Evolutionary conservation across 371 early-diverging fungal genomes (phyloP).

Genomic region (Rhizoclosmatium hyalinum): DNA sequence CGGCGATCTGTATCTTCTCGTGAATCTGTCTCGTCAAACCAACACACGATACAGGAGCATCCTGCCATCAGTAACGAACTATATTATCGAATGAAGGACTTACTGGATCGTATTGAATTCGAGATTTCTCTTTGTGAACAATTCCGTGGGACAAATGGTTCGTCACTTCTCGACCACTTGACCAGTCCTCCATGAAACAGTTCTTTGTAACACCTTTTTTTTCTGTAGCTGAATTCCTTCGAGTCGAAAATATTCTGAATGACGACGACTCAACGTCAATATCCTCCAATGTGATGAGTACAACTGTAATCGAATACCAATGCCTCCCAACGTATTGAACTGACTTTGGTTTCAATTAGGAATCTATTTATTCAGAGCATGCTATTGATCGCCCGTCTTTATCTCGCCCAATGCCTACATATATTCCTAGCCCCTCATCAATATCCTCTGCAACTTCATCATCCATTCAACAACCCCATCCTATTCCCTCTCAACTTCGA

Average conservation of each 20-base stretch:
- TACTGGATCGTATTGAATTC: constrained; percentile 68
- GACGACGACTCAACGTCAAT: constrained; percentile 47
- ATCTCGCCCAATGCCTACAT: not conserved
- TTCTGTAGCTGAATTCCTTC: constrained; percentile 52
- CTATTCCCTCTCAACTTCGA: not conserved
- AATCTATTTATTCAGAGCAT: not conserved
- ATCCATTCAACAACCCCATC: not conserved
- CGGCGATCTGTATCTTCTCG: not conserved
- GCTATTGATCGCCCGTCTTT: not conserved
- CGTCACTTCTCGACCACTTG: constrained; percentile 7
- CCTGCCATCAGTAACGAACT: too few relatives aligned
- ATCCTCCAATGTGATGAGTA: constrained; percentile 17
- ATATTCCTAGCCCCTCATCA: too few relatives aligned
- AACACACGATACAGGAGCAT: too few relatives aligned
- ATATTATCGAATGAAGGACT: constrained; percentile 54
- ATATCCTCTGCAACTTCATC: not conserved
- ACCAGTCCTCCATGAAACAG: not conserved
- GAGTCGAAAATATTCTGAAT: constrained; percentile 62
- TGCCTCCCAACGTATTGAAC: not conserved
- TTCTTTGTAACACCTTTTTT: not conserved
- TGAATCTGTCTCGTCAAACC: too few relatives aligned
- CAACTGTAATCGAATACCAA: constrained; percentile 5
- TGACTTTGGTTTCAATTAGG: not conserved
- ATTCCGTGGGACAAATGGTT: constrained; percentile 74
- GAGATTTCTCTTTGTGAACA: constrained; percentile 79